These are phyloP conservation scores for Scedosporium apiospermum DNA, from an alignment of 2,329 filamentous ascomycete genomes.

Conservation along the genomic window DNA sequence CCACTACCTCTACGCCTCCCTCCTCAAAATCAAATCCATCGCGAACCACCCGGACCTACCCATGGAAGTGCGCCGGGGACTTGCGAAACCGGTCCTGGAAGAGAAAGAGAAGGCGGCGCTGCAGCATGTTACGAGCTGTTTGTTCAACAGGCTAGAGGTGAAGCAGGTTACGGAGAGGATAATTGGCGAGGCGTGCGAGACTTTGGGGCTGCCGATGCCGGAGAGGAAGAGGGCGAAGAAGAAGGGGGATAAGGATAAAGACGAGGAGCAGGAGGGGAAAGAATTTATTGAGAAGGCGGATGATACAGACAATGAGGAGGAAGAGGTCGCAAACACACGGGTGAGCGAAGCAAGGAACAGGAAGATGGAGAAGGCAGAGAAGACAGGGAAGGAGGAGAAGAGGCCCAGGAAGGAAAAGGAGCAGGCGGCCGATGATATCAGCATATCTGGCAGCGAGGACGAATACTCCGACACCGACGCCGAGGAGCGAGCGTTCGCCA, in stretches of 20 bases:
- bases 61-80: slow-evolving; percentile 32
- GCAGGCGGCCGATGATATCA: slow-evolving; percentile 2
- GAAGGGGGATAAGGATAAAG: slow-evolving; percentile 15
- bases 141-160: slow-evolving; percentile 44
- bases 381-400: slow-evolving; percentile 16
- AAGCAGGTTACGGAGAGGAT: slow-evolving; percentile 39
- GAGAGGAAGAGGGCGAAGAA: slow-evolving; percentile 28
- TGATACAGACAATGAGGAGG: slow-evolving; percentile 11
- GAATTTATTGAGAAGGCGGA: slow-evolving; percentile 21
- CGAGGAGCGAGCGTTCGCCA: slow-evolving; percentile 27
- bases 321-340: slow-evolving; percentile 12
- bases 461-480: slow-evolving; percentile 10
- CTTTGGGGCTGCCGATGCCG: slow-evolving; percentile 37
- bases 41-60: slow-evolving; percentile 42
- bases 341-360: slow-evolving; percentile 14
- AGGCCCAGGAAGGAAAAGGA: slow-evolving; percentile 4
- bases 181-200: slow-evolving; percentile 36
- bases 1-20: slow-evolving; percentile 43
- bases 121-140: slow-evolving; percentile 50
- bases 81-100: slow-evolving; percentile 40
- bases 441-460: neutral
- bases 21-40: slow-evolving; percentile 44
- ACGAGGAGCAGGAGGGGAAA: slow-evolving; percentile 20
- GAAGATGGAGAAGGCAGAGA: slow-evolving; percentile 14
- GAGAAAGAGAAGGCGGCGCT: slow-evolving; percentile 41